A percentile compares a stretch with the other conserved stretches of the same genome.
These are phyloP conservation scores for Suhomyces taliae DNA, from an alignment of 1,139 yeast species.

Conservation along the genomic window DNA sequence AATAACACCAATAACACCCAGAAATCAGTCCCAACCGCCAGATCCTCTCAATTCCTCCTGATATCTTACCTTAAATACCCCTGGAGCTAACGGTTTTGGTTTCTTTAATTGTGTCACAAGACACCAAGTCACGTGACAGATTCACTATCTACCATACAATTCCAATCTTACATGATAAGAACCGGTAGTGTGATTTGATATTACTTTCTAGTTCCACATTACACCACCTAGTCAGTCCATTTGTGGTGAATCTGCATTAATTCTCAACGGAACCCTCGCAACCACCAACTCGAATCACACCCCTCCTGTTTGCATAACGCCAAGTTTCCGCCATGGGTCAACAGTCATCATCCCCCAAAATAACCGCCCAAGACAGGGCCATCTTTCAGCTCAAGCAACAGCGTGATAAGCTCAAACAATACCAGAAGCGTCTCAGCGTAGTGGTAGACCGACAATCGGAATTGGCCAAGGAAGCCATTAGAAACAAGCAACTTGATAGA, in stretches of 20 bases:
- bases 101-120: not conserved
- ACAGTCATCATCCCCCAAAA: conserved; percentile 50
- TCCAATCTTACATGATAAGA: not conserved
- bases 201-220: no score
- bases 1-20: no score
- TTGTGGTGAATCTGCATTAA: no score
- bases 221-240: not conserved
- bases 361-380: conserved; percentile 83
- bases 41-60: no score
- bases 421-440: conserved; percentile 59
- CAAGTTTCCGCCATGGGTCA: conserved; percentile 37
- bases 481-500: conserved; percentile 51
- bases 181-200: no score
- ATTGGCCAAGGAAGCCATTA: conserved; percentile 58
- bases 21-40: no score
- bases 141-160: not conserved
- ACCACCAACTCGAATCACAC: not conserved
- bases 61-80: not conserved
- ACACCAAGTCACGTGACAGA: not conserved
- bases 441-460: conserved; percentile 58
- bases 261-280: no score
- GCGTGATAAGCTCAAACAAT: conserved; percentile 77
- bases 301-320: not conserved
- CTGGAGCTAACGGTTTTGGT: not conserved
- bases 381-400: conserved; percentile 83